Base-by-base conservation (phyloP, 352 stramenopile genomes). In the Phytophthora sp. region DNA sequence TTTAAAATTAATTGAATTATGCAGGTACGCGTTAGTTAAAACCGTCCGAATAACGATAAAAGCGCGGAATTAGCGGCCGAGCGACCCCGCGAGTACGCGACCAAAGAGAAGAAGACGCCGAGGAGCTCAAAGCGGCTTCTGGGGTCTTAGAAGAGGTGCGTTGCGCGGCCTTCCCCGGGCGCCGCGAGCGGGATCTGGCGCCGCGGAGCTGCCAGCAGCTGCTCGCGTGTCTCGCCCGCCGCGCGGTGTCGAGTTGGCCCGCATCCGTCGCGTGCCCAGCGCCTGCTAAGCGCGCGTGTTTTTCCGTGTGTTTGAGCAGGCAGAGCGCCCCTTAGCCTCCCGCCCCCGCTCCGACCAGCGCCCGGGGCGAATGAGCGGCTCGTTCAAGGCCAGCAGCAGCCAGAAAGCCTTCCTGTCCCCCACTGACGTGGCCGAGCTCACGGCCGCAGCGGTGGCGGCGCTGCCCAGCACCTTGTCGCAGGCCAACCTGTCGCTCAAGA, bases 381-480 rank as follows among this genome's bases (percentile, higher is more conserved):
- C 69, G 27, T 71, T 77, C 50, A 85, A 87, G 58, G 55, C 73
- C 32, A 68, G 44, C 21, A 73, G 43, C 43, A 71, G 50, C 43
- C 70, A 79, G 38, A 92, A 91, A 72, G 69, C 84, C 35, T 88
- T 92, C 44, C 74, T 82, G 74, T 91, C 83, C 53, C 77, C 79
- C 11, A 87, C 83, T 13, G 81, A 92, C 54, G 79, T 92, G n/a
- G 81, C 81, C 4, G 83, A 92, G 54, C 77, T 92, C 58, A 91
- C 83, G 17, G 83, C 83, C 42, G 83, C 83, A 53, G 81, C 83
- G 9, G 83, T 92, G 18, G 83, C 83, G 3, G 83, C 81, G 21
- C 60, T 92, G 51, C 83, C 83, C 38, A 74, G 81, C 42, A 86
- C 80, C 24, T 76, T 91, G 57, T 77, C 79, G 45, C 77, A 88